Evolutionary conservation across 2,329 filamentous ascomycete species (phyloP), one percentile per base, ranked within the genome.

Genomic region (Colletotrichum musae): DNA sequence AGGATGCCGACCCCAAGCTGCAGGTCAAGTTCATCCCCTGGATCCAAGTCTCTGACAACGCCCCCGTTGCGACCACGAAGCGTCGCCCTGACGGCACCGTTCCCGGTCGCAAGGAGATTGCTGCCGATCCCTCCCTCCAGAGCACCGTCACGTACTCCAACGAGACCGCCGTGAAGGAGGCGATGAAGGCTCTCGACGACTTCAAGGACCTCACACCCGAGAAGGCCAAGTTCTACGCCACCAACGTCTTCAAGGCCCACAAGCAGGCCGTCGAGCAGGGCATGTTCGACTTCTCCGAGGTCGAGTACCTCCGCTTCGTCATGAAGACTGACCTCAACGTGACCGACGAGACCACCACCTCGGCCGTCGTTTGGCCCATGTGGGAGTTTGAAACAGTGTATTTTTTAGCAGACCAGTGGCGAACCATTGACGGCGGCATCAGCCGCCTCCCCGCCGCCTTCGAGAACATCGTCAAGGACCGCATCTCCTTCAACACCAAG

Each of bases 21-120:
- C 74, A 77, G 12, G 77, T 84, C 58, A 77, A 82, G 50, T 84
- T 84, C 58, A 82, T 83, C 28, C 78, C 79, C 0, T 84, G 80
- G 77, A 75, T 83, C 7, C 80, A 84, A 68, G 76, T 72, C 9
- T 76, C 73, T 24, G 77, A 79, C 13, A 82, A 82, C 56, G 75
- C 77, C 12, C 68, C 78, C 4, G 72, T 77, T 32, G 62, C 64
- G 13, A 71, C 72, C 28, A 71, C 60, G 26, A 64, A 72, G 54
- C 68, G 77, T 1, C 77, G 76, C 1, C 74, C 76, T 2, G 77
- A 78, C 28, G 77, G 76, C 4, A 73, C 75, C 3, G 71, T 74
- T 41, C 74, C 76, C 13, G 50, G 74, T 3, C 71, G 70, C 66
- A 70, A 70, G 3, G 75, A 77, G 32, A 62, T 77, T 5, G 72